Conservation (phyloP, 2,329 filamentous ascomycete genomes). For the Pseudogymnoascus verrucosus region DNA sequence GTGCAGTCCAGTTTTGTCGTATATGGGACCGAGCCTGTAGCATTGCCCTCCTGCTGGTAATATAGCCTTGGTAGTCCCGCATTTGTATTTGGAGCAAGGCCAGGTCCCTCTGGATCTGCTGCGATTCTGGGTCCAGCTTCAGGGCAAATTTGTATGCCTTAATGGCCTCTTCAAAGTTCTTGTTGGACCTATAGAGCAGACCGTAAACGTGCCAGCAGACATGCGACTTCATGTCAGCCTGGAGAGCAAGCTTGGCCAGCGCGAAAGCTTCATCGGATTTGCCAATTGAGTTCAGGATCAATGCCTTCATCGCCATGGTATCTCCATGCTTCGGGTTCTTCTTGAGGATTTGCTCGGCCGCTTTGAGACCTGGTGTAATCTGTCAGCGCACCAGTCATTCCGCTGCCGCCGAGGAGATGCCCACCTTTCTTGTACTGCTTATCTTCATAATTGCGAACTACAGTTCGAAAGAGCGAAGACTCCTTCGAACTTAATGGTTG, state of each 20-base stretch:
- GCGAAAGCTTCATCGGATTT: slow-evolving; percentile 92
- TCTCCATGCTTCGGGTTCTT: slow-evolving; percentile 96
- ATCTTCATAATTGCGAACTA: slow-evolving; percentile 93
- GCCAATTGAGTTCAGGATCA: slow-evolving; percentile 88
- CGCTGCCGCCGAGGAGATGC: slow-evolving; percentile 13
- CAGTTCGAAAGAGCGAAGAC: slow-evolving; percentile 83
- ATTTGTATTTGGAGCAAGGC: slow-evolving; percentile 93
- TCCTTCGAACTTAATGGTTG: slow-evolving; percentile 79
- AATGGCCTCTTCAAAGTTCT: slow-evolving; percentile 98
- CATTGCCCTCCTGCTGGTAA: slow-evolving; percentile 83
- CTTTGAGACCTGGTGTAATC: slow-evolving; percentile 62
- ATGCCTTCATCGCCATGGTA: slow-evolving; percentile 96
- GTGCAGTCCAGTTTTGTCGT: slow-evolving; percentile 94
- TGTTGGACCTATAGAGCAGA: slow-evolving; percentile 81
- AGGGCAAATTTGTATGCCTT: slow-evolving; percentile 98
- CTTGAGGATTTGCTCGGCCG: slow-evolving; percentile 90
- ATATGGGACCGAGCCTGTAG: slow-evolving; percentile 73
- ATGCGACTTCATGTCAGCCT: slow-evolving; percentile 97
- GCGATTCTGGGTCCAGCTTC: slow-evolving; percentile 84
- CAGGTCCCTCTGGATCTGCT: slow-evolving; percentile 88
- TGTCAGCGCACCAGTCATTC: slow-evolving; percentile 10
- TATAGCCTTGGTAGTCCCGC: slow-evolving; percentile 88
- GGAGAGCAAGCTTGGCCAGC: slow-evolving; percentile 84
- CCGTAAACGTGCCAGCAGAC: slow-evolving; percentile 99
- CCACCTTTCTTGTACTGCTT: slow-evolving; percentile 91